Evolutionary conservation across 495 filamentous ascomycete species (phyloP).

Genomic region (Parmelia sp.): DNA sequence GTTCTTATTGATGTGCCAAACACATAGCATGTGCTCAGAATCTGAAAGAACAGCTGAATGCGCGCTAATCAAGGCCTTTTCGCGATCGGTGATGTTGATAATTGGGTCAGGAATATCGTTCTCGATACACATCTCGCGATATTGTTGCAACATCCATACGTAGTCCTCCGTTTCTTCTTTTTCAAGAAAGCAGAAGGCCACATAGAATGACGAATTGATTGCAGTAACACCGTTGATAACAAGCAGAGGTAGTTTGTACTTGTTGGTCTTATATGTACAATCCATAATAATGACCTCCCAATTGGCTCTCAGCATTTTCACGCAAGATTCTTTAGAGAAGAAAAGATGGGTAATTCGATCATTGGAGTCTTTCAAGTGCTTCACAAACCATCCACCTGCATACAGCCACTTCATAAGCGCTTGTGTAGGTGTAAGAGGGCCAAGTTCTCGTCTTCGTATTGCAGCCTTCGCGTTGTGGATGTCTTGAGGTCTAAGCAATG

Average conservation of each 20-base stretch:
- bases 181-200: neutral
- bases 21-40: neutral
- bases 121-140: neutral
- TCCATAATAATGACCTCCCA: neutral
- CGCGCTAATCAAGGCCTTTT: neutral
- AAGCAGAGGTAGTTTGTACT: neutral
- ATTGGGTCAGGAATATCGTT: neutral
- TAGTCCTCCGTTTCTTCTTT: neutral
- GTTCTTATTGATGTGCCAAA: neutral
- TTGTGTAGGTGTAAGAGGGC: neutral
- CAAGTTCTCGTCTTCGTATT: neutral
- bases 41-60: neutral
- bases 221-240: neutral
- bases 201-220: neutral
- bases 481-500: neutral
- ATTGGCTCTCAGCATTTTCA: neutral
- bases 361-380: neutral
- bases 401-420: neutral
- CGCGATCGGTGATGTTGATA: neutral
- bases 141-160: neutral
- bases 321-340: neutral
- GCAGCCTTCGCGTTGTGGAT: neutral
- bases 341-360: neutral
- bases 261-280: neutral
- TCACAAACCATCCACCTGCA: neutral